phyloP scores from a whole-genome alignment of 495 filamentous ascomycete genomes.

The Clavariopsis aquatica region DNA sequence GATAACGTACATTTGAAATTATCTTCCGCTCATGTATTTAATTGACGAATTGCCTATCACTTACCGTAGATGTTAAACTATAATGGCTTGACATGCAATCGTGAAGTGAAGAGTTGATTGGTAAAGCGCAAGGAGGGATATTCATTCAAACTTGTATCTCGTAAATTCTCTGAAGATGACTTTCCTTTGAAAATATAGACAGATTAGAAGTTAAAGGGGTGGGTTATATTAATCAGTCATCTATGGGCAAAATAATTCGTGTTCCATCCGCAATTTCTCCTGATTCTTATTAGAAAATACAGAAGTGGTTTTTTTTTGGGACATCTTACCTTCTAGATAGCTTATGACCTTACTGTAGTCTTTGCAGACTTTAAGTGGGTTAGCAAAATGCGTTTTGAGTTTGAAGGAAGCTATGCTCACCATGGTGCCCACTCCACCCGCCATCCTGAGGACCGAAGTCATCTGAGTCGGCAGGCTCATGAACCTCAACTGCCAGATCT shows the following conservation, averaged over 20 bases:
- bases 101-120: too few relatives aligned
- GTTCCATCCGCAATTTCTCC: constrained; percentile 3
- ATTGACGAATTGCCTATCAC: too few relatives aligned
- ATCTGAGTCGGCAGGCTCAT: constrained; percentile 1
- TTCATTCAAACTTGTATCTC: too few relatives aligned
- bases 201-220: too few relatives aligned
- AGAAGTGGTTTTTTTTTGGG: background rate
- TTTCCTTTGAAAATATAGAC: too few relatives aligned
- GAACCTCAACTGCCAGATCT: constrained; percentile 10
- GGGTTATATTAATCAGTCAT: constrained; percentile 2
- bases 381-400: background rate
- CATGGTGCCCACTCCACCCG: constrained; percentile 16
- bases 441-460: constrained; percentile 13
- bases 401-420: background rate
- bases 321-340: constrained; percentile 5
- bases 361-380: constrained; percentile 4
- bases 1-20: too few relatives aligned
- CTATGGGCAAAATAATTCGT: constrained; percentile 8
- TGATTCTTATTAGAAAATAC: background rate
- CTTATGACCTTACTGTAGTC: constrained; percentile 12
- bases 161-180: too few relatives aligned
- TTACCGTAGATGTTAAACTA: too few relatives aligned
- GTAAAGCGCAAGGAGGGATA: too few relatives aligned
- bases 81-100: too few relatives aligned
- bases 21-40: too few relatives aligned